phyloP scores from a whole-genome alignment of 768 basidiomycete species.

The Lactarius trivialis region DNA sequence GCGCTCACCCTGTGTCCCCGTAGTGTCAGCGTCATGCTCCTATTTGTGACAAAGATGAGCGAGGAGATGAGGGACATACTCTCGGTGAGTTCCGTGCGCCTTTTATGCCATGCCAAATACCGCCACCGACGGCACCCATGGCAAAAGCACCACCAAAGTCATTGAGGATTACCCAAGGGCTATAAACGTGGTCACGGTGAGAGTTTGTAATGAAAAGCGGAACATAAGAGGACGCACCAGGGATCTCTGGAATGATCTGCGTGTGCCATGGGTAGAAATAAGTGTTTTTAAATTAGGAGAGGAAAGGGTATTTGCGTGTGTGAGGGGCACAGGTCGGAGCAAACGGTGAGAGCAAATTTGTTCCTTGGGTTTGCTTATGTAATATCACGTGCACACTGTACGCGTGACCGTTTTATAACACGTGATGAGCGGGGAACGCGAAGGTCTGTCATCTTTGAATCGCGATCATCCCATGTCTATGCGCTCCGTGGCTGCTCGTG shows the following conservation, averaged over 20 bases:
- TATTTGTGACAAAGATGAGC: not conserved
- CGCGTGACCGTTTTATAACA: not conserved
- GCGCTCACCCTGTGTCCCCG: constrained; percentile 70
- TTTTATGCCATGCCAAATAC: constrained; percentile 98
- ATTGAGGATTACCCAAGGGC: constrained; percentile 97
- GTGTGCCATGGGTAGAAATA: constrained; percentile 54
- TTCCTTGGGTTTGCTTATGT: not conserved
- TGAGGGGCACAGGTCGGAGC: constrained; percentile 3
- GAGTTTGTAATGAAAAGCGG: not conserved
- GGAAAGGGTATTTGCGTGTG: constrained; percentile 12
- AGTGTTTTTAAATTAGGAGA: constrained; percentile 15
- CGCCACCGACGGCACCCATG: constrained; percentile 97
- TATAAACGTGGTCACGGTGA: constrained; percentile 30
- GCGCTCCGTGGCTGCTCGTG: constrained; percentile 1
- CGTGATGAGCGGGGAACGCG: constrained; percentile 13
- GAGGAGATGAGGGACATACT: constrained; percentile 40
- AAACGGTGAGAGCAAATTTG: constrained; percentile 4
- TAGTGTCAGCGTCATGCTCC: not conserved
- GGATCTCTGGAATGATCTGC: constrained; percentile 94
- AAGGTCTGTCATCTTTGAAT: not conserved
- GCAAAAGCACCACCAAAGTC: constrained; percentile 97
- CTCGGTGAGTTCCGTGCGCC: constrained; percentile 94
- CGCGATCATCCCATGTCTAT: constrained; percentile 15
- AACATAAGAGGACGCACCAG: constrained; percentile 46
- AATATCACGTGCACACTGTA: not conserved